Evolutionary conservation across 805 yeast genomes (phyloP).

Genomic region (Yamadazyma ubonensis): DNA sequence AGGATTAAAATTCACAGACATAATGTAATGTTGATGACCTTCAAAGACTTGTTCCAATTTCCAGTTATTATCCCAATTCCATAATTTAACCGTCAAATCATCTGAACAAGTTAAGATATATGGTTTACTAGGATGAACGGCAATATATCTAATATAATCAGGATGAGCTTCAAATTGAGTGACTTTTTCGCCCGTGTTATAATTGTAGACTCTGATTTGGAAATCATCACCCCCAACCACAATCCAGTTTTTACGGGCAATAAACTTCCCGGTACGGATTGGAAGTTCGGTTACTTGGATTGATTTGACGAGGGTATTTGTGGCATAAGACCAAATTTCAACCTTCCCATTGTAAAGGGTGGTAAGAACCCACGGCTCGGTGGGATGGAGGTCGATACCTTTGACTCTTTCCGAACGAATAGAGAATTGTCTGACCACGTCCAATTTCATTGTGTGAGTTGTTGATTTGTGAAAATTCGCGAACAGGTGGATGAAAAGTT

Average conservation of each 20-base stretch:
- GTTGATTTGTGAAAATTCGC: conserved; percentile 1
- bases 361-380: conserved; percentile 94
- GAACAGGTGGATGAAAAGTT: conserved; percentile 1
- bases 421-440: conserved; percentile 71
- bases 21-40: conserved; percentile 94
- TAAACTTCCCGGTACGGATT: conserved; percentile 90
- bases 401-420: conserved; percentile 95
- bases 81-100: conserved; percentile 85
- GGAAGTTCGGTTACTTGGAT: conserved; percentile 96
- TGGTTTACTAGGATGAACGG: conserved; percentile 93
- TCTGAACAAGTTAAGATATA: conserved; percentile 86
- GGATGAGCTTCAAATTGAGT: conserved; percentile 98
- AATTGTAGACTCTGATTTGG: conserved; percentile 89
- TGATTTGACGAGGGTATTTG: conserved; percentile 77
- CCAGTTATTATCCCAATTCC: conserved; percentile 99
- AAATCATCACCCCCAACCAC: conserved; percentile 96
- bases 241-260: conserved; percentile 96
- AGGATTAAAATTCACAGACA: conserved; percentile 94
- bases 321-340: conserved; percentile 93
- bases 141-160: conserved; percentile 89
- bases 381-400: conserved; percentile 96
- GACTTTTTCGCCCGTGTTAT: conserved; percentile 92
- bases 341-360: conserved; percentile 88
- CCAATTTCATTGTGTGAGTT: conserved; percentile 35
- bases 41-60: conserved; percentile 83